Evolutionary conservation across 257 asterid species (phyloP), one percentile per base, ranked within the genome.

Genomic region (Petunia secreta): DNA sequence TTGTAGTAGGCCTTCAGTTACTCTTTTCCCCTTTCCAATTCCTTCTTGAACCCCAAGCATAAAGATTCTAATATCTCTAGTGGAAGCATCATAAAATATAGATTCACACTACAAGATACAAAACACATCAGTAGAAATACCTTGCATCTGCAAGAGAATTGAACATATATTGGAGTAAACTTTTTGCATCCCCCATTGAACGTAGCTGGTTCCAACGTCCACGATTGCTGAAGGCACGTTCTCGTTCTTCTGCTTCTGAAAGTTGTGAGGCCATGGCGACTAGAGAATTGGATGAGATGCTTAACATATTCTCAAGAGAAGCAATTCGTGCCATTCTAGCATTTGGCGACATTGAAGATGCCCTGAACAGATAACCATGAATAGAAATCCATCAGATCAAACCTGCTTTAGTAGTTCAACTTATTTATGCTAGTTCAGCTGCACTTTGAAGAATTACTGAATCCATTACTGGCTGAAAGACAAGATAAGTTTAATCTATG

Each of bases 231-330:
- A 88, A 86, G 64, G 91, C 87, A 6, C 99, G 97, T 84, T 96
- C 99, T 59, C 99, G 85, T 82, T 96, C 99, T 90, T 96, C 99
- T 53, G 99, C 99, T 86, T 96, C 99, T 40, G 99, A 96, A 79
- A 96, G 97, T 85, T 94, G 99, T 79, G 99, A 96, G 82, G 98
- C 98, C 99, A 96, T 96, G 50, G 99, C 86, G 67, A 96, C 99
- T 41, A 96, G 92, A 25, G 99, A 92, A 87, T 91, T 94, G 36
- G 99, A 96, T 67, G 99, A 90, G 78, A 96, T 91, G 87, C 91
- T 90, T 59, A 96, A 85, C 99, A 96, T 96, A 89, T 91, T 94
- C 82, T 96, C 99, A 36, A 96, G 99, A 75, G 98, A 92, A 85
- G 94, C 90, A 58, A 96, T 96, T 89, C 99, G 88, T 5, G 99